phyloP scores from a whole-genome alignment of 2,329 filamentous ascomycete species.

The Fusarium udum region DNA sequence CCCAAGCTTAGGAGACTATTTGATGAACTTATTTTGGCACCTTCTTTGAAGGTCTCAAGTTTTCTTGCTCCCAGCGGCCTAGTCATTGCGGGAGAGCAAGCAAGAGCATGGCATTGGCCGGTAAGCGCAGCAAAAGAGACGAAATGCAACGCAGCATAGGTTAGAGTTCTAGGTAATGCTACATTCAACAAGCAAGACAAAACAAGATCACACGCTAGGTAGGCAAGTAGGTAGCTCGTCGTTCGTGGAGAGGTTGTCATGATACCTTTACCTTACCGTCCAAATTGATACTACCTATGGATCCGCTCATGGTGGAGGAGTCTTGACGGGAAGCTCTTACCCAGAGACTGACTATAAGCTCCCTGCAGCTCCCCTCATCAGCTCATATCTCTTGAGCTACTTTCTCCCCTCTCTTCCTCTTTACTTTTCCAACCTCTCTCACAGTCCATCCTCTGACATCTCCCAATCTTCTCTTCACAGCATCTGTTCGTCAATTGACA shows the following conservation, averaged over 20 bases:
- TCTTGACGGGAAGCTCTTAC: constrained; percentile 19
- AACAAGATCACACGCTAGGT: background rate
- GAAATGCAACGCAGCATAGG: constrained; percentile 1
- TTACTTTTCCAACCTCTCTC: background rate
- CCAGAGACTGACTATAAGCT: constrained; percentile 9
- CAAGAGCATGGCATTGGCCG: constrained; percentile 17
- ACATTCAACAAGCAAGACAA: background rate
- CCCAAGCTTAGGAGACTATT: background rate
- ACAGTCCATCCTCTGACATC: background rate
- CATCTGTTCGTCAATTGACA: constrained; percentile 27
- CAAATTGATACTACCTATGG: background rate
- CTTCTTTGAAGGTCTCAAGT: background rate
- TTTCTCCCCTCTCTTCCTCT: background rate
- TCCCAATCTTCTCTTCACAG: constrained; percentile 6
- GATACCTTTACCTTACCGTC: constrained; percentile 1
- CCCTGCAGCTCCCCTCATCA: constrained; percentile 6
- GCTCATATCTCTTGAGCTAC: background rate
- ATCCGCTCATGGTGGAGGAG: constrained; percentile 5
- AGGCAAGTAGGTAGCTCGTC: background rate
- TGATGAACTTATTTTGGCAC: background rate
- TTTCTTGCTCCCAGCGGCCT: background rate
- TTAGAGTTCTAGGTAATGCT: constrained; percentile 2
- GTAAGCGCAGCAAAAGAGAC: constrained; percentile 13
- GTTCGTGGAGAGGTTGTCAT: constrained; percentile 29
- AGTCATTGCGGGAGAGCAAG: constrained; percentile 6